A percentile compares a stretch with the other conserved stretches of the same genome.
These are phyloP conservation scores for Barnettozyma sucrosica DNA, from an alignment of 805 yeast genomes.

Conservation along the genomic window DNA sequence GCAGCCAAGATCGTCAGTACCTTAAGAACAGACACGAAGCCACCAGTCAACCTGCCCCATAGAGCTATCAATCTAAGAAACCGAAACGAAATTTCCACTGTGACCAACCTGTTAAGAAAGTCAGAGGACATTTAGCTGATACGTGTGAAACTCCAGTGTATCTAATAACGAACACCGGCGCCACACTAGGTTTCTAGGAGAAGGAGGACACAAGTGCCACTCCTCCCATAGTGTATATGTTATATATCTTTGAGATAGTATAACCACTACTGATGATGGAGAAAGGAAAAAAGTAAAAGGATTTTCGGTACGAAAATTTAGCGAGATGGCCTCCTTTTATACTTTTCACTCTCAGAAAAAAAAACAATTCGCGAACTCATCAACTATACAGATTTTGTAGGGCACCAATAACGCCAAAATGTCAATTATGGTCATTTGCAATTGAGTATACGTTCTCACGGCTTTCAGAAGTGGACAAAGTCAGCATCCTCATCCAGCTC, in stretches of 20 bases:
- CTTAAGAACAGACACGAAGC: conserved; percentile 18
- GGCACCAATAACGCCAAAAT: background rate
- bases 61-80: conserved; percentile 48
- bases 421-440: background rate
- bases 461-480: conserved; percentile 21
- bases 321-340: conserved; percentile 29
- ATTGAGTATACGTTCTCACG: background rate
- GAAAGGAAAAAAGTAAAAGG: conserved; percentile 11
- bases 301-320: conserved; percentile 6
- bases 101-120: conserved; percentile 67
- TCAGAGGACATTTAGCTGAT: conserved; percentile 68
- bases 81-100: conserved; percentile 73
- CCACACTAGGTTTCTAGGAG: conserved; percentile 27
- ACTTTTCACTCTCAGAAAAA: conserved; percentile 9
- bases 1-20: conserved; percentile 18
- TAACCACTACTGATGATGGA: conserved; percentile 76
- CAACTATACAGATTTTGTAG: background rate
- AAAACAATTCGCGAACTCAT: conserved; percentile 1
- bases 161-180: conserved; percentile 23
- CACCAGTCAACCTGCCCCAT: conserved; percentile 23
- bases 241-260: conserved; percentile 66
- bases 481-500: conserved; percentile 23
- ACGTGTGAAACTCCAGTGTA: conserved; percentile 25
- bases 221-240: conserved; percentile 32
- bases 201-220: conserved; percentile 8